Evolutionary conservation across 805 yeast species (phyloP), one percentile per base, ranked within the genome.

Genomic region (Komagataella populi): DNA sequence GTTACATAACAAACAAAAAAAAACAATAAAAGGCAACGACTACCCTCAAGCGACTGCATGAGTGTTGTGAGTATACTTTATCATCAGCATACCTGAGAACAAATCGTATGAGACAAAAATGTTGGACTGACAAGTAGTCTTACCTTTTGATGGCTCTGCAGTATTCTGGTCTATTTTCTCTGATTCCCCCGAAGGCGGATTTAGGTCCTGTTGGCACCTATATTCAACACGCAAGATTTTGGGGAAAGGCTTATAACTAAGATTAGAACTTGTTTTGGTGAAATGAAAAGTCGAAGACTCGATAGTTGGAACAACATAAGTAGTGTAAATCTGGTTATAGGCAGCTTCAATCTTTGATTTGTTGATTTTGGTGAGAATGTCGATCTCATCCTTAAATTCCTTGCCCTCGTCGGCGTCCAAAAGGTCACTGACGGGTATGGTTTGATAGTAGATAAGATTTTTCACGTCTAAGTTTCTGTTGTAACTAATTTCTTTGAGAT

Each of bases 41-140:
- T 17, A 14, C 14, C 44, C n/a, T 30, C 23, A 22, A 8, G 7
- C 14, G 49, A 17, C 56, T 45, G 51, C 49, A 52, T 64, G 68
- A 17, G 58, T 57, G 51, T 59, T 60, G 50, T 64, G 68, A 20
- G 67, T 56, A 50, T 61, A 64, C 36, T 61, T 59, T 39, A 64
- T 55, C 30, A 61, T 61, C 45, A 64, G 52, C 47, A 58, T 57
- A 14, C 67, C 66, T 12, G 56, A 52, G 18, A 51, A 52, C 24
- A 57, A 53, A 50, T 63, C 60, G 51, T 63, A 62, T 47, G 60
- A 60, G 7, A 64, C 44, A 45, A 56, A 57, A 8, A 64, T 49
- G 22, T 59, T 58, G 43, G 68, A 64, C 23, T 54, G 54, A 51
- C 67, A 64, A 39, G 57, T 57, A n/a, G 51, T 50, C 22, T 49